phyloP scores from a whole-genome alignment of 2,329 filamentous ascomycete genomes.

The Thielaviopsis populi region DNA sequence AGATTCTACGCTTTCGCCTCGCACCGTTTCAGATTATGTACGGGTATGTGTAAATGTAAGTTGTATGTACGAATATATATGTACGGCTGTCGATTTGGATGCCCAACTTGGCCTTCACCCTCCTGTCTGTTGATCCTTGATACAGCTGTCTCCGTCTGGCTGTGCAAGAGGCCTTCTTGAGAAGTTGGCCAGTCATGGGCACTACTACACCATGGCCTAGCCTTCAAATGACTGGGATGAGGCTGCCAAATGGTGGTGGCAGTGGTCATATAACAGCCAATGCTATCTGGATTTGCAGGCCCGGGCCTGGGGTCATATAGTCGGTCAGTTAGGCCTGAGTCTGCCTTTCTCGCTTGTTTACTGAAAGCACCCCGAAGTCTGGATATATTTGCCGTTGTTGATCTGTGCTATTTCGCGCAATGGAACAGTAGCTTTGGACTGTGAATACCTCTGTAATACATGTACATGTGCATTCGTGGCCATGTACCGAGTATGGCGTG shows the following conservation, averaged over 20 bases:
- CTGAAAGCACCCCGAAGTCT: neutral
- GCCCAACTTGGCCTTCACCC: neutral
- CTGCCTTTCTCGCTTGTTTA: no score
- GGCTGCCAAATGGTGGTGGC: no score
- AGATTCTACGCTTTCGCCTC: neutral
- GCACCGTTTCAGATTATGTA: neutral
- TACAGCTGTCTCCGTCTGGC: neutral
- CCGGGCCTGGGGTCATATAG: neutral
- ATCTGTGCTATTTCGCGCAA: neutral
- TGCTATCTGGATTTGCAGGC: no score
- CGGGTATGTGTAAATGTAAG: neutral
- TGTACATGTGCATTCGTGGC: no score
- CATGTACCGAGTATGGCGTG: no score
- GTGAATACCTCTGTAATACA: neutral
- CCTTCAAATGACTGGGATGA: no score
- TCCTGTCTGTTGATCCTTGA: neutral
- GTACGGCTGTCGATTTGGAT: neutral
- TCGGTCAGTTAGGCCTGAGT: neutral
- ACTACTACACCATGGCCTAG: neutral
- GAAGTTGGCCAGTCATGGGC: neutral
- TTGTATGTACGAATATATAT: no score
- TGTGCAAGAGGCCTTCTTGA: neutral
- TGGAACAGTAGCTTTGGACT: no score
- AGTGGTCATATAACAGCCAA: no score
- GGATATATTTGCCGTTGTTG: neutral